Evolutionary conservation across 2,329 filamentous ascomycete species (phyloP).

Genomic region (Drechmeria coniospora): DNA sequence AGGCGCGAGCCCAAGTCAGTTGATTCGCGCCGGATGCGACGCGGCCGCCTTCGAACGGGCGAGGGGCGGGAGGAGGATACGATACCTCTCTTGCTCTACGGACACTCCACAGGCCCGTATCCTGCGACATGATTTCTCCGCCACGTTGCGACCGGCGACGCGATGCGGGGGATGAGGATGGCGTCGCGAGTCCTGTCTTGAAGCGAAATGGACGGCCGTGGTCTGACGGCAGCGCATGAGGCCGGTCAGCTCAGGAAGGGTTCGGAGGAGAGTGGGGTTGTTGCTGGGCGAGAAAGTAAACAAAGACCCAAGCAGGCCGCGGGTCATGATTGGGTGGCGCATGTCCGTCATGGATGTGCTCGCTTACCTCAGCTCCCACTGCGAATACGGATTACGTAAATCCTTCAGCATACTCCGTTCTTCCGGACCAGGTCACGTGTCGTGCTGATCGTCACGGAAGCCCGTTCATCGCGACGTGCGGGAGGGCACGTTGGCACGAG

Average conservation of each 20-base stretch:
- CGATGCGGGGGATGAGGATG: not conserved
- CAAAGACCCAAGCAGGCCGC: slow-evolving; percentile 16
- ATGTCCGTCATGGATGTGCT: not conserved
- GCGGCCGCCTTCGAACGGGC: too few species aligned
- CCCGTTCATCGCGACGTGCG: too few species aligned
- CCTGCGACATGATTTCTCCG: slow-evolving; percentile 56
- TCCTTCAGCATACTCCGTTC: too few species aligned
- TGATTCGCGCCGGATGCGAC: slow-evolving; percentile 6
- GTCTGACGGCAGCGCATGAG: not conserved
- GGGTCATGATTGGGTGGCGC: slow-evolving; percentile 12
- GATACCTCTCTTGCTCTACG: slow-evolving; percentile 80
- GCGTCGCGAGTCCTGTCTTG: not conserved
- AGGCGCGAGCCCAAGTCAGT: slow-evolving; percentile 7
- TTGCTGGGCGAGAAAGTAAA: slow-evolving; percentile 29
- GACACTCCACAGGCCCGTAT: slow-evolving; percentile 78
- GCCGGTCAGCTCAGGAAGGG: too few species aligned
- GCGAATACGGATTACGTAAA: too few species aligned
- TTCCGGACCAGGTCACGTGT: too few species aligned
- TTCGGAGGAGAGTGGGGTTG: too few species aligned
- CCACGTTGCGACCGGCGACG: slow-evolving; percentile 2
- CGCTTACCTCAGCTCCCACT: too few species aligned
- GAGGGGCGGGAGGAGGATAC: slow-evolving; percentile 3
- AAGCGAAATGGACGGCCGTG: slow-evolving; percentile 2
- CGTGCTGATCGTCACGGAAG: too few species aligned
- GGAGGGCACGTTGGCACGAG: too few species aligned